These are phyloP conservation scores for Gnaphalium uliginosum DNA, from an alignment of 129 eudicot genomes.

Conservation along the genomic window DNA sequence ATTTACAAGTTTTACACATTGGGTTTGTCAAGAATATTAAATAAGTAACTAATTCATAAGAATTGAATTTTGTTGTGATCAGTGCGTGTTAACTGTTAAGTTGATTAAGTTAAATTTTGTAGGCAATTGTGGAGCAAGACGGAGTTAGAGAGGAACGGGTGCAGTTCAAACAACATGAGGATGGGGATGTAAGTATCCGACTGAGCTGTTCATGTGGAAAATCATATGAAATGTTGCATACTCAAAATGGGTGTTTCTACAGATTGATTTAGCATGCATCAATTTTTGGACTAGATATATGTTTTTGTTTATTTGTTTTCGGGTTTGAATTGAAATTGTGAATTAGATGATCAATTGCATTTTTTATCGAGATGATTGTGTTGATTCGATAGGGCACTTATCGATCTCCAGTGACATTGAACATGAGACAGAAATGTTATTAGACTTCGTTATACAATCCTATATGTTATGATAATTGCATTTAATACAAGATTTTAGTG, in stretches of 20 bases:
- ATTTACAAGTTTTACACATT: too few relatives aligned
- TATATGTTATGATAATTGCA: too few relatives aligned
- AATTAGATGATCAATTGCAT: not conserved
- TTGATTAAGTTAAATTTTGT: not conserved
- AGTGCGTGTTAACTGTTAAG: not conserved
- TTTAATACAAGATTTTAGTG: too few relatives aligned
- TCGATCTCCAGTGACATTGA: not conserved
- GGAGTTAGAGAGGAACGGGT: not conserved
- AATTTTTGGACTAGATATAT: not conserved
- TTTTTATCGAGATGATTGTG: not conserved
- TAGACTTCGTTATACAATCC: too few relatives aligned
- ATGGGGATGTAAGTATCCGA: not conserved
- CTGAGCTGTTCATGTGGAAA: constrained; percentile 6
- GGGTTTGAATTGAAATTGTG: not conserved
- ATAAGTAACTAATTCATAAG: too few relatives aligned
- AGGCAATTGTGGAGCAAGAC: not conserved
- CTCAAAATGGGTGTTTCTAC: constrained; percentile 1
- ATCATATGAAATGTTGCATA: constrained; percentile 1
- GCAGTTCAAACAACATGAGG: constrained; percentile 1
- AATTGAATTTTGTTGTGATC: not conserved
- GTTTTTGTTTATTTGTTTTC: not conserved
- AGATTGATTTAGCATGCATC: constrained; percentile 8
- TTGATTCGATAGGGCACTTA: not conserved
- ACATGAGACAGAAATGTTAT: too few relatives aligned
- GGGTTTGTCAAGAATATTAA: not conserved